Evolutionary conservation across 2,329 filamentous ascomycete genomes (phyloP).

Genomic region (Mycogone perniciosa): DNA sequence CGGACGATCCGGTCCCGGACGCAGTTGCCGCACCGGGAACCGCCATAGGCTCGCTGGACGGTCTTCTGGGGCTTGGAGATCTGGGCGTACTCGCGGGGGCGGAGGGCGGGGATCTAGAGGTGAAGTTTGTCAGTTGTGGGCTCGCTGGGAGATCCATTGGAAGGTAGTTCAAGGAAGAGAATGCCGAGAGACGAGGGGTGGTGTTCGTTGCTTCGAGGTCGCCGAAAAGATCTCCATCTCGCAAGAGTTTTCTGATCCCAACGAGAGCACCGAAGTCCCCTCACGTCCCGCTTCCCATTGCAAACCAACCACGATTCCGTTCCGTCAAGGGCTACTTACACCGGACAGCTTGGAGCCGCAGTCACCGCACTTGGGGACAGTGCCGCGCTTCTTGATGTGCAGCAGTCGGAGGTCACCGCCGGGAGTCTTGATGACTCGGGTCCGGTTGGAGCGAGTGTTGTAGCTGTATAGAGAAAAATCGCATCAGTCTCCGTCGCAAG

Average conservation of each 20-base stretch:
- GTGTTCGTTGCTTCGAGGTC: not conserved
- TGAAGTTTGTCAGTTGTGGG: slow-evolving; percentile 14
- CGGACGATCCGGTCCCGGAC: slow-evolving; percentile 97
- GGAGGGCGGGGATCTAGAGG: slow-evolving; percentile 80
- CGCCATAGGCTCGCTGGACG: slow-evolving; percentile 96
- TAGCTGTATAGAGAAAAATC: slow-evolving; percentile 53
- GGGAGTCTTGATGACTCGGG: slow-evolving; percentile 91
- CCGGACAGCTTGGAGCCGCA: slow-evolving; percentile 96
- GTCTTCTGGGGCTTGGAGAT: slow-evolving; percentile 99
- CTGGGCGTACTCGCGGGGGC: slow-evolving; percentile 93
- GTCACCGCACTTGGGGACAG: slow-evolving; percentile 98
- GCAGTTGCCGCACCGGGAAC: slow-evolving; percentile 97
- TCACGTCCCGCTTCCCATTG: not conserved
- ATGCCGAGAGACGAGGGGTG: not conserved
- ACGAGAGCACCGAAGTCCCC: not conserved
- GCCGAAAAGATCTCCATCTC: not conserved
- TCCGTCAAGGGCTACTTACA: slow-evolving; percentile 59
- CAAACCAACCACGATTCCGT: slow-evolving; percentile 2
- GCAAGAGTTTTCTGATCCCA: not conserved
- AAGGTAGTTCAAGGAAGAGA: not conserved
- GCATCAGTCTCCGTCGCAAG: slow-evolving; percentile 20
- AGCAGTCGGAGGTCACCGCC: slow-evolving; percentile 93
- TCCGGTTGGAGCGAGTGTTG: slow-evolving; percentile 98
- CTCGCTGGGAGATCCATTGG: not conserved
- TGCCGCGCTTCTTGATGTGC: slow-evolving; percentile 99